phyloP scores from a whole-genome alignment of 2,329 filamentous ascomycete species.

The Rhytidhysteron rufulum region DNA sequence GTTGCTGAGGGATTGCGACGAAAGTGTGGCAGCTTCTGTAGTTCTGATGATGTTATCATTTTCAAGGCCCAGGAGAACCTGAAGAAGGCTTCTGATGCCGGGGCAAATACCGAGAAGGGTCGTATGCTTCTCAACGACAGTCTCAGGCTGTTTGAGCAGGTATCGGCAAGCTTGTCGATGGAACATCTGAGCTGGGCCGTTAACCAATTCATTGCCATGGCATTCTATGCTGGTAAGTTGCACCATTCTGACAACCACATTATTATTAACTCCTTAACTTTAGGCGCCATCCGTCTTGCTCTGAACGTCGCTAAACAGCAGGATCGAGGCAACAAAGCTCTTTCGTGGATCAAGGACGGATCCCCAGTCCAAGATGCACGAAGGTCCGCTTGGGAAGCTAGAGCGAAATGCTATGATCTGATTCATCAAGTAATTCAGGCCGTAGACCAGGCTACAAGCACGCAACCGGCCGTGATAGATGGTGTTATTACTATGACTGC shows the following conservation, averaged over 20 bases:
- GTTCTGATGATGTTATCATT: constrained; percentile 91
- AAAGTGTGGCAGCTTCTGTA: constrained; percentile 95
- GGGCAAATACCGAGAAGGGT: constrained; percentile 69
- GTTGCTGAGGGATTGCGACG: constrained; percentile 91
- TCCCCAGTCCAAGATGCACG: constrained; percentile 69
- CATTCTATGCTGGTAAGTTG: constrained; percentile 72
- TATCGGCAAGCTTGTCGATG: constrained; percentile 76
- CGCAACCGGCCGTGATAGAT: constrained; percentile 70
- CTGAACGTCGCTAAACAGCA: constrained; percentile 77
- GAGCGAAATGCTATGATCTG: constrained; percentile 80
- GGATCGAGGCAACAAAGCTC: constrained; percentile 80
- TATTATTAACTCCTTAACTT: constrained; percentile 9
- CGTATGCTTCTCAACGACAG: constrained; percentile 84
- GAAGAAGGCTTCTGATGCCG: constrained; percentile 79
- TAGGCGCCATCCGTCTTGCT: constrained; percentile 77
- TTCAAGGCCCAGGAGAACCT: constrained; percentile 97
- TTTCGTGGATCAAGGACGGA: constrained; percentile 84
- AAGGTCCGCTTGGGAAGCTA: constrained; percentile 61
- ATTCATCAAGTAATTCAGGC: constrained; percentile 76
- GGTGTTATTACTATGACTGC: constrained; percentile 72
- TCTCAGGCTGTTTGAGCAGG: constrained; percentile 80
- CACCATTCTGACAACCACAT: no score
- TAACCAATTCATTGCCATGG: constrained; percentile 71
- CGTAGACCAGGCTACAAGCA: constrained; percentile 67
- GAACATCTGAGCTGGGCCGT: constrained; percentile 77